phyloP scores from a whole-genome alignment of 2,329 filamentous ascomycete genomes.

The Xylariaceae sp. region DNA sequence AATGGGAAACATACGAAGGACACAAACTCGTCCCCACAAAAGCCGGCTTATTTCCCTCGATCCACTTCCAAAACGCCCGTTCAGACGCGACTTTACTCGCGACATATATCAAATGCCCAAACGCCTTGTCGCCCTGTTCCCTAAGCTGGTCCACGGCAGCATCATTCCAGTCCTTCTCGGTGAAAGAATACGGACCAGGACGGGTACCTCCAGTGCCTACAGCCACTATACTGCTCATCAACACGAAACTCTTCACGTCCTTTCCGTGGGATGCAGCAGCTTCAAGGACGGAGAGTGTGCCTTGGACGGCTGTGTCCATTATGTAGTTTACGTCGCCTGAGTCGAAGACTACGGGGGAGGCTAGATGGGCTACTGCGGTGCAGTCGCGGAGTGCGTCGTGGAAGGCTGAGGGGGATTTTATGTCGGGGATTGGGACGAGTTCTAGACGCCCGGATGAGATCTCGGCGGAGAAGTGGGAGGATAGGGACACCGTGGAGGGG shows the following conservation, averaged over 20 bases:
- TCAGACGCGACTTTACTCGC: slow-evolving; percentile 32
- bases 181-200: slow-evolving; percentile 1
- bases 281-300: slow-evolving; percentile 15
- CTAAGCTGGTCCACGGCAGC: slow-evolving; percentile 3
- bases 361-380: slow-evolving; percentile 21
- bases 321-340: slow-evolving; percentile 17
- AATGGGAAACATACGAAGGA: slow-evolving; percentile 28
- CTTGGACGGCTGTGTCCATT: slow-evolving; percentile 12
- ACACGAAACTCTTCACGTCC: slow-evolving; percentile 3
- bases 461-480: slow-evolving; percentile 11
- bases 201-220: not conserved
- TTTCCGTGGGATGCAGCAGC: slow-evolving; percentile 11
- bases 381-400: slow-evolving; percentile 30
- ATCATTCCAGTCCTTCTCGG: slow-evolving; percentile 11
- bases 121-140: slow-evolving; percentile 13
- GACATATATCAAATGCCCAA: slow-evolving; percentile 21
- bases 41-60: slow-evolving; percentile 31
- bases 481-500: slow-evolving; percentile 13
- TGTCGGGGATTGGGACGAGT: slow-evolving; percentile 30
- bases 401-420: slow-evolving; percentile 30
- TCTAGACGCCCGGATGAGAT: slow-evolving; percentile 14
- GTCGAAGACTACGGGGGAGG: slow-evolving; percentile 17
- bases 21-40: slow-evolving; percentile 32
- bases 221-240: slow-evolving; percentile 25
- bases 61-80: slow-evolving; percentile 32